Evolutionary conservation across 1,284 basidiomycete genomes (phyloP), one percentile per base, ranked within the genome.

Genomic region (Tremellales sp.): DNA sequence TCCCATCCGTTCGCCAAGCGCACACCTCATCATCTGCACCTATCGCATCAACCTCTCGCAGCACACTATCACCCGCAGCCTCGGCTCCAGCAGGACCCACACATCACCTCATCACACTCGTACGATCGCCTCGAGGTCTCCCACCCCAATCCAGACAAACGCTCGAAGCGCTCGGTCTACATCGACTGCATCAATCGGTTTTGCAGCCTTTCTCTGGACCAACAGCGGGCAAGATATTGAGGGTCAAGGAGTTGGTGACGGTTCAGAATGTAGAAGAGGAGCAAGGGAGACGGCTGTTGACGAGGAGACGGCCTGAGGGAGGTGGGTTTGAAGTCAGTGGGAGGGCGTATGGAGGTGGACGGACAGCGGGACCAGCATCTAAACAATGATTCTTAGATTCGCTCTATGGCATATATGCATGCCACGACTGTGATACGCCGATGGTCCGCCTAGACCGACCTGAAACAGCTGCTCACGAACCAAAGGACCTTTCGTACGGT

Each of bases 211-310:
- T 75, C 42, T 60, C 59, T 1, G 58, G 62, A 11, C 58, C 65
- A 2, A 62, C 65, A 23, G 77, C 77, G 2, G 79, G 79, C 23
- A 67, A 73, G 49, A 76, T 80, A 29, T 61, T 80, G 17, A 64
- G 60, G 21, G 75, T 80, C 43, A 80, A 80, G 67, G 79, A 80
- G 66, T 60, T 80, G 41, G 75, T 80, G 8, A 64, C 72, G 27
- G 79, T 80, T 24, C 67, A 71, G 51, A 79, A 78, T 54, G 77
- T 80, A 4, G 61, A 57, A 6, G 56, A 67, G 52, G 57, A 59
- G 47, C 58, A 68, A 46, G 68, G 67, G 12, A 39, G 41, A 41
- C 45, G 50, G 17, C 52, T 62, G 46, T 50, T 60, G 40, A 54
- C 46, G 37, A 54, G 61, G 51, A 54, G 57, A 19, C 54, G 62